Conservation (phyloP, 495 filamentous ascomycete species). For the Aspergillus homomorphus region DNA sequence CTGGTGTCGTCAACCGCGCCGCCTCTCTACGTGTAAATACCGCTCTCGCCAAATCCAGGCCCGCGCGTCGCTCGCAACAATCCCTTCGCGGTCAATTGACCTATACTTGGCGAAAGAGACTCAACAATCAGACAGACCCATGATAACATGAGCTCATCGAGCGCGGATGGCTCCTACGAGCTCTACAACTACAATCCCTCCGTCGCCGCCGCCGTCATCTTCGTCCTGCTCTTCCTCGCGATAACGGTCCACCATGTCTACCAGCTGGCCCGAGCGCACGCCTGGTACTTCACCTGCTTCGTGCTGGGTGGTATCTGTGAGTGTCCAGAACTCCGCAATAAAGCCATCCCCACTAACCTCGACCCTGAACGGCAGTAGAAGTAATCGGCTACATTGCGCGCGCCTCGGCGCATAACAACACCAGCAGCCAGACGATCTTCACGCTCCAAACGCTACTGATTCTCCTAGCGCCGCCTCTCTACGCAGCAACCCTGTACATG, state of each 20-base stretch:
- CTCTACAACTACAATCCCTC: conserved; percentile 56
- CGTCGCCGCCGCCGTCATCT: conserved; percentile 55
- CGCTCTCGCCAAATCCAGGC: background rate
- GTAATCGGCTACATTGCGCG: conserved; percentile 43
- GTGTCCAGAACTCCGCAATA: conserved; percentile 13
- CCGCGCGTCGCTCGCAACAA: background rate
- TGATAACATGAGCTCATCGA: background rate
- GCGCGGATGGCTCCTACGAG: background rate
- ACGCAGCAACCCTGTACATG: conserved; percentile 58
- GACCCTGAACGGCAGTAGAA: conserved; percentile 29
- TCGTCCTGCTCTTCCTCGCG: conserved; percentile 45
- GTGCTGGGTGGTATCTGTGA: conserved; percentile 54
- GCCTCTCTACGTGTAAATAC: background rate
- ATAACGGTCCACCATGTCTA: conserved; percentile 3
- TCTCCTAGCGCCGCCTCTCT: conserved; percentile 39
- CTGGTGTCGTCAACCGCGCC: no score
- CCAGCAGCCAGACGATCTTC: conserved; percentile 25
- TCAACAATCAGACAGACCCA: background rate
- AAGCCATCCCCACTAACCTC: background rate
- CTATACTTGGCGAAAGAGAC: background rate
- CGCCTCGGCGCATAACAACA: conserved; percentile 27
- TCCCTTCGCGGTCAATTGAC: background rate
- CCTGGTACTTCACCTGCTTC: conserved; percentile 50
- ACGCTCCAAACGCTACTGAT: conserved; percentile 41
- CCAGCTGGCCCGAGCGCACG: background rate